Evolutionary conservation across 345 rosid species (phyloP), one percentile per base, ranked within the genome.

Genomic region (Schrenkiella parvula): DNA sequence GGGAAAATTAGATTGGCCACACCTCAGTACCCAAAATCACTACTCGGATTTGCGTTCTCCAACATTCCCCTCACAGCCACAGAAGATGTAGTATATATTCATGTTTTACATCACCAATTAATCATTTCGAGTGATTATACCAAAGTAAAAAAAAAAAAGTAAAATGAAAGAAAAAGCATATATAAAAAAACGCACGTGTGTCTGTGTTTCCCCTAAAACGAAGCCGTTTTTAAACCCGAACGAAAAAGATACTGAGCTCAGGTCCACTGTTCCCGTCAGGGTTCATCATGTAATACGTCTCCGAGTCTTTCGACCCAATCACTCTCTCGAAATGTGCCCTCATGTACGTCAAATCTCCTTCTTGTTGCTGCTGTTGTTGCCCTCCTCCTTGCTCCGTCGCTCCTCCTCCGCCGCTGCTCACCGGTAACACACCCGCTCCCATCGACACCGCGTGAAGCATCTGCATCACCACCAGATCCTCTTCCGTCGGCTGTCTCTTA

Each of bases 351-450:
- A 93, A 67, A 46, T 90, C 96, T 1, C 96, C 92, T 13, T 93
- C 96, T 41, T 55, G 68, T 25, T 64, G n/a, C 56, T 64, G 15
- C 64, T 82, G 3, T n/a, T 83, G 2, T 54, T 70, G 52, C 73
- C 86, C 10, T 29, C 75, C 76, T 0, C 87, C 11, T 82, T 86
- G 0, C 81, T 67, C 26, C 75, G 75, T 17, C 81, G 84, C 4
- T 8, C n/a, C 4, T 43, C 70, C 44, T 34, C 85, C 3, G n/a
- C 78, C 54, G 10, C 72, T 68, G 3, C 57, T 77, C 68, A 71
- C 78, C 34, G 97, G 97, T 2, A 90, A 68, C 1, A 90, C 92
- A 8, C 96, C 97, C 0, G 90, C 96, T 1, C 96, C 98, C 93
- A 85, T 89, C 0, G 96, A 87, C 19, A 84, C 79, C 0, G 89